Evolutionary conservation across 345 rosid genomes (phyloP), one percentile per base, ranked within the genome.

Genomic region (Syzygium jambos): DNA sequence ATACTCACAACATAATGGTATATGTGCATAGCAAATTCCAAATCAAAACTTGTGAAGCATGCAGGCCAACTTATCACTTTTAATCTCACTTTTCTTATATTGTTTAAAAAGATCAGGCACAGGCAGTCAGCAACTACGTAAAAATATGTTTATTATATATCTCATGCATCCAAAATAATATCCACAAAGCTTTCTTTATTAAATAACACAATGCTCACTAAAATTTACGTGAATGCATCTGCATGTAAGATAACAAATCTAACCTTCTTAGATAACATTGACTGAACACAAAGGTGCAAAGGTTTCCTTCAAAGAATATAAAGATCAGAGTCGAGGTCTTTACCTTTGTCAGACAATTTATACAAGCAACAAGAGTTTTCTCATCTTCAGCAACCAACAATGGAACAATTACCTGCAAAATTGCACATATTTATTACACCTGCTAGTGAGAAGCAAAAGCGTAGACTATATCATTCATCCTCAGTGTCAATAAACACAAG

Each of bases 301-400:
- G 82, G 27, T 38, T 43, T 73, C 49, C 49, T 73, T 21, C 49
- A 73, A 38, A 73, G 82, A 73, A 73, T 19, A 38, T 52, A 54
- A 12, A 52, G 34, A 84, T 23, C 43, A 84, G 57, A 49, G 85
- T 29, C 23, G 55, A 38, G 61, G 84, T 38, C 52, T 23, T 55
- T 92, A 98, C 99, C 99, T 98, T 98, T 5, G 99, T 96, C 91
- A 98, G 90, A 93, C 99, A 95, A 89, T 95, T 96, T 89, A 98
- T 93, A 93, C 98, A 96, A 77, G 95, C 94, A 51, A 96, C 96
- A 27, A 95, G 99, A 86, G 98, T 95, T 92, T 96, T 95, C 92
- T 96, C 98, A 90, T 96, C 98, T 86, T 98, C 99, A 29, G 98
- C 93, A 49, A 95, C 98, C 94, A 98, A 91, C 86, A 95, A 88